Base-by-base conservation (phyloP, 2,329 filamentous ascomycete species). In the Cladorrhinum sp. region DNA sequence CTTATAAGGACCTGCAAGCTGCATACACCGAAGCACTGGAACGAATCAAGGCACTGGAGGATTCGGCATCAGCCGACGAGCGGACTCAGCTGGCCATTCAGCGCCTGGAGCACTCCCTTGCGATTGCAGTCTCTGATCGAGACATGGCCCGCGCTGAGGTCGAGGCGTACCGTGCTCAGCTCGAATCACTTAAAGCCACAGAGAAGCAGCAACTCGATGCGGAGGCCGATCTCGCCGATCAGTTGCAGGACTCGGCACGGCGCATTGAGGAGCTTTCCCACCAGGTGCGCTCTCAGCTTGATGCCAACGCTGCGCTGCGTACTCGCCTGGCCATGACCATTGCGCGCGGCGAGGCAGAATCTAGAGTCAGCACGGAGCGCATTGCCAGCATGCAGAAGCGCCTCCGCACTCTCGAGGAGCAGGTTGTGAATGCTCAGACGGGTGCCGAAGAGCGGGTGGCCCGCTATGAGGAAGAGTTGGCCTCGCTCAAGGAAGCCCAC, bases 401-500 rank as follows among this genome's bases (percentile, higher is more conserved):
- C 61, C 87, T 99, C 60, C 91, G 90, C 69, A 76, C 79, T 16
- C 85, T 97, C 55, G 95, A 98, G 73, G 93, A 98, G 63, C 86
- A 89, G 68, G 84, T 99, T 21, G 82, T 96, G 58, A 77, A 85
- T 20, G 92, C 94, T 1, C 94, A 98, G 74, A 88, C 91, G 60
- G 85, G 89, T 20, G 94, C 92, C 0, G 95, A 99, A 73, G 92
- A 94, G 54, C 87, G 88, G 42, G 86, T 98, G 60, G 79, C 85
- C 49, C 87, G 86, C 54, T 92, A 97, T 71, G 95, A 98, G 73
- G 91, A 95, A 39, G 92, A 97, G 74, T 83, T 96, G 39, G 79
- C 84, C 18, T 79, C 83, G 21, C 78, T 98, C 58, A 88, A 89
- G 66, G 91, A 96, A 59, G 89, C 86, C 62, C 87, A 95, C 70